Base-by-base conservation (phyloP, 257 asterid genomes). In the Handroanthus guayacan region DNA sequence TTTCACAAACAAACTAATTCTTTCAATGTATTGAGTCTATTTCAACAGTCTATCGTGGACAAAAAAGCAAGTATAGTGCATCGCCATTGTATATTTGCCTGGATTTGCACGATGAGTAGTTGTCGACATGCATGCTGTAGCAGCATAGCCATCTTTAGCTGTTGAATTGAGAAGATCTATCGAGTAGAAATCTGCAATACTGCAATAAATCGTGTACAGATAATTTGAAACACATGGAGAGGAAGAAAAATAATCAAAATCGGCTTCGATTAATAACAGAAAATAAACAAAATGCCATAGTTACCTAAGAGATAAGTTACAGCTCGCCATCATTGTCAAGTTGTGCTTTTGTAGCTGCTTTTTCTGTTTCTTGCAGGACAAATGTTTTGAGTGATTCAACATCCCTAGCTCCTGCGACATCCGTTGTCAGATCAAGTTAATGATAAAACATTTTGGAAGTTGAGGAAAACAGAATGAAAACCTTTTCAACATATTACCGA, bases 341-440 rank as follows among this genome's bases (percentile, higher is more conserved):
- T 78, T 84, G 87, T 45, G 90, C 84, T 77, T 83, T 89, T 45
- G 87, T 58, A 67, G 86, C 89, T 55, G 94, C 98, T 65, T 89
- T 88, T 70, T 84, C 91, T 74, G 86, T 86, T 85, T 92, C 98
- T 89, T 87, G 88, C 17, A 91, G 68, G 63, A 84, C 98, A 79
- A 91, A 89, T 62, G 64, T 7, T 82, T 85, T 92, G 52, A 92
- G 91, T 12, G 86, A 89, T 75, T 87, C 97, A 57, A 91, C 89
- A 62, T 85, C 74, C 79, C 96, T 91, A 5, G 85, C 75, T 38
- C 97, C 97, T 92, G 85, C 25, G 13, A 62, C 52, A 55, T 52
- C 74, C 75, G 50, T 81, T 10, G 41, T 0, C 69, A 56, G 47
- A 25, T 17, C 51, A 75, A 65, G 10, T 80, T 17, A 71, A 52